Conservation (phyloP, 805 yeast genomes). For the Clavispora asparagi region DNA sequence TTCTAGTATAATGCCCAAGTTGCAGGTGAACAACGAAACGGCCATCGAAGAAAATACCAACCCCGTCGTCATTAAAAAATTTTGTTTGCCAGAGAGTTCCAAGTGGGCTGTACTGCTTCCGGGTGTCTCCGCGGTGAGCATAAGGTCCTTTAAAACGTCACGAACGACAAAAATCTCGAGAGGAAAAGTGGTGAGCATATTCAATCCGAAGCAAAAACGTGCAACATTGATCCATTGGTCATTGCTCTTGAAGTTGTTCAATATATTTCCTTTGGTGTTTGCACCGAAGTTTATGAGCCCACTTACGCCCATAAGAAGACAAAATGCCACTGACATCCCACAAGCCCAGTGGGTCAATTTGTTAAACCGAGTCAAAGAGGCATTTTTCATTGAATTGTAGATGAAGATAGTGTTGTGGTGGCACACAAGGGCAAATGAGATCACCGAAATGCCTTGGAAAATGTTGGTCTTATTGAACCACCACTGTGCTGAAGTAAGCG, state of each 20-base stretch:
- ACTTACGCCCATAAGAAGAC: constrained; percentile 70
- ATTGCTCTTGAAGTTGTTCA: constrained; percentile 77
- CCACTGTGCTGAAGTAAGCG: constrained; percentile 39
- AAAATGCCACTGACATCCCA: constrained; percentile 70
- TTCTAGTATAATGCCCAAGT: constrained; percentile 83
- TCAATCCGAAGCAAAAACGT: constrained; percentile 83
- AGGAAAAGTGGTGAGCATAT: constrained; percentile 90
- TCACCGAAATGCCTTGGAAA: constrained; percentile 90
- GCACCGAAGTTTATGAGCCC: constrained; percentile 76
- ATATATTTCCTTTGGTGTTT: constrained; percentile 77
- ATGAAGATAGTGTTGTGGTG: constrained; percentile 92
- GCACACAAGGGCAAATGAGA: constrained; percentile 92
- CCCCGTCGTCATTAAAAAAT: constrained; percentile 58
- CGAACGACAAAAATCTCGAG: constrained; percentile 85
- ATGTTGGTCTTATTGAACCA: constrained; percentile 53
- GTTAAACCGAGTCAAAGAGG: constrained; percentile 71
- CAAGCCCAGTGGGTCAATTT: constrained; percentile 81
- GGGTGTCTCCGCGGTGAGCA: constrained; percentile 13
- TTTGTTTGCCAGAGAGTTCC: constrained; percentile 45
- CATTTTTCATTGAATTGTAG: constrained; percentile 73
- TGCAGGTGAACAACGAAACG: constrained; percentile 75
- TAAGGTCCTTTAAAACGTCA: constrained; percentile 73
- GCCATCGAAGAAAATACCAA: constrained; percentile 67
- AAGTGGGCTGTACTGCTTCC: constrained; percentile 29
- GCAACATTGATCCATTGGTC: constrained; percentile 81